These are phyloP conservation scores for Narthecium ossifragum DNA, from an alignment of 106 monocot genomes.

Conservation along the genomic window DNA sequence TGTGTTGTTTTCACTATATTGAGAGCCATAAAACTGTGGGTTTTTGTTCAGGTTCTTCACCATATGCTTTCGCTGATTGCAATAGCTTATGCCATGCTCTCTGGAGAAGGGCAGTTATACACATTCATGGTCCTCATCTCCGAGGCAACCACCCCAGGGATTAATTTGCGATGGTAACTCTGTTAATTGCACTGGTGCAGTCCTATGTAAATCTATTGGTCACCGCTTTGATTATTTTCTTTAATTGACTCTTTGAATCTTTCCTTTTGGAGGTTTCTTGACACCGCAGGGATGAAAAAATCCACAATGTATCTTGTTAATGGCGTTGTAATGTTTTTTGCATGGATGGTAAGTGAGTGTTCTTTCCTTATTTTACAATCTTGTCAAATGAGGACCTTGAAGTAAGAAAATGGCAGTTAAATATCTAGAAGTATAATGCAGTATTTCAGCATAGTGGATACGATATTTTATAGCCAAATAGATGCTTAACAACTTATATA, in stretches of 20 bases:
- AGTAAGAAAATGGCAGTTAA: no score
- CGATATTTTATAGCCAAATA: no score
- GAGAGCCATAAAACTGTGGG: neutral
- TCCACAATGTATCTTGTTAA: slow-evolving; percentile 73
- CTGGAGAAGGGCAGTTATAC: slow-evolving; percentile 64
- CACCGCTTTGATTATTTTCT: neutral
- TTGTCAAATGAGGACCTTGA: no score
- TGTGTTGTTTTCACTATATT: neutral
- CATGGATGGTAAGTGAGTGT: slow-evolving; percentile 88
- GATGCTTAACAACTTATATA: no score
- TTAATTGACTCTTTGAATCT: neutral
- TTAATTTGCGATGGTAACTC: slow-evolving; percentile 82
- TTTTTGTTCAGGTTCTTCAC: slow-evolving; percentile 56
- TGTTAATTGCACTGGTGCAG: neutral
- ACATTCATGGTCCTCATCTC: slow-evolving; percentile 74
- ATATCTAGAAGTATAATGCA: no score
- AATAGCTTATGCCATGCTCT: slow-evolving; percentile 48
- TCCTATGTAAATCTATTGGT: neutral
- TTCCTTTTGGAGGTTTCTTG: slow-evolving; percentile 70
- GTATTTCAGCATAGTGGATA: no score
- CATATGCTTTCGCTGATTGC: slow-evolving; percentile 50
- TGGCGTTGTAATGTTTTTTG: slow-evolving; percentile 68
- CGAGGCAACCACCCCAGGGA: slow-evolving; percentile 63
- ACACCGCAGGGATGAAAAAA: slow-evolving; percentile 77
- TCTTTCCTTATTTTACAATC: no score